phyloP scores from a whole-genome alignment of 768 basidiomycete genomes.

The Tricholoma terreum region DNA sequence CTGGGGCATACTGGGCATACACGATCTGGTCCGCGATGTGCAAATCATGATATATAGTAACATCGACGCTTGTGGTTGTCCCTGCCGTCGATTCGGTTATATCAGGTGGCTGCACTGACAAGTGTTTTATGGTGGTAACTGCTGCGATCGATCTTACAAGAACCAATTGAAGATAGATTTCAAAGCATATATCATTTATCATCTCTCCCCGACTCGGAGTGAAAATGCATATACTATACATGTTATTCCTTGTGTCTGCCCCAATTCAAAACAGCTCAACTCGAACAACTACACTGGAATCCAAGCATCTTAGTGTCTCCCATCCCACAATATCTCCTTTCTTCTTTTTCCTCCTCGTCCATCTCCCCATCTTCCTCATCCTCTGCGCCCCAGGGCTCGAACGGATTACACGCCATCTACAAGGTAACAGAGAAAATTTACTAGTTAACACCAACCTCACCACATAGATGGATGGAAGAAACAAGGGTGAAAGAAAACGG shows the following conservation, averaged over 20 bases:
- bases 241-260: neutral
- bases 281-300: slow-evolving; percentile 93
- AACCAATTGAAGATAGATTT: no score
- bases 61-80: no score
- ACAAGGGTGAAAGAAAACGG: neutral
- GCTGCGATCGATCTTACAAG: no score
- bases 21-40: no score
- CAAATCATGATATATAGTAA: no score
- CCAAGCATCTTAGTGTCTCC: slow-evolving; percentile 77
- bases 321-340: slow-evolving; percentile 72
- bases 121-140: no score
- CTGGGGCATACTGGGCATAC: no score
- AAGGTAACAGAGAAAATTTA: neutral
- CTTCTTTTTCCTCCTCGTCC: slow-evolving; percentile 60
- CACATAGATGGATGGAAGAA: neutral
- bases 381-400: slow-evolving; percentile 85
- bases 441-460: neutral
- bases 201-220: no score
- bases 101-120: no score
- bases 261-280: slow-evolving; percentile 34
- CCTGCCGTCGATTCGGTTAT: no score
- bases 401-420: slow-evolving; percentile 87
- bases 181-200: no score
- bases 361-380: slow-evolving; percentile 46
- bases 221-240: no score